Evolutionary conservation across 345 rosid genomes (phyloP).

Genomic region (Clarkia xantiana): DNA sequence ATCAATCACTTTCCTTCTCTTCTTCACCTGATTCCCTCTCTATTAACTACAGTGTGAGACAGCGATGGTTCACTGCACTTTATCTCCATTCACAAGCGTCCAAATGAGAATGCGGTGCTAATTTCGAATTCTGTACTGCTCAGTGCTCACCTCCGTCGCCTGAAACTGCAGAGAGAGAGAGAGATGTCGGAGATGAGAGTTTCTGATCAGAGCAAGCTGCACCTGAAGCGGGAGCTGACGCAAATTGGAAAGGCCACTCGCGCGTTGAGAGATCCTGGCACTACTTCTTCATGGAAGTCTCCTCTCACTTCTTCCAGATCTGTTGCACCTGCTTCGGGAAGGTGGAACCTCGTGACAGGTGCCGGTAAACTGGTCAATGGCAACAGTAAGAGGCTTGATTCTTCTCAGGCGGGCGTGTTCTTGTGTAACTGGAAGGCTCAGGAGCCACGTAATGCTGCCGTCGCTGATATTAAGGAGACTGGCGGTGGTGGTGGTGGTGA

Average conservation of each 20-base stretch:
- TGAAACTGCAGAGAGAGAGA: conserved; percentile 2
- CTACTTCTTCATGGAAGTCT: conserved; percentile 71
- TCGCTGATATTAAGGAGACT: conserved; percentile 9
- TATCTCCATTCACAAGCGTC: no score
- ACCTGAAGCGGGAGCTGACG: conserved; percentile 75
- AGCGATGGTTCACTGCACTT: no score
- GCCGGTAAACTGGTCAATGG: background rate
- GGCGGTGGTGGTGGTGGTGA: conserved; percentile 16
- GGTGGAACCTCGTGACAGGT: background rate
- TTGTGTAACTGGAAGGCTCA: conserved; percentile 70
- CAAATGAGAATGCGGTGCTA: background rate
- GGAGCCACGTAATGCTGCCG: conserved; percentile 33
- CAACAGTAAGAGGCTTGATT: conserved; percentile 4
- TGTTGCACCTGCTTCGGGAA: conserved; percentile 19
- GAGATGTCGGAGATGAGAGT: conserved; percentile 2
- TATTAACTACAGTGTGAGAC: no score
- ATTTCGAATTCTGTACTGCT: no score
- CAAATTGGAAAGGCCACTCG: conserved; percentile 88
- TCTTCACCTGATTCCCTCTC: no score
- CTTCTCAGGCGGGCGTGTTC: conserved; percentile 8
- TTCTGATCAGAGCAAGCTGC: conserved; percentile 41
- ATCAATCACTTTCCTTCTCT: no score
- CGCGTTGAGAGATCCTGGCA: conserved; percentile 82
- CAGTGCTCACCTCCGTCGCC: no score
- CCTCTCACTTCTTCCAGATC: conserved; percentile 52